These are phyloP conservation scores for Volvariella volvacea DNA, from an alignment of 1,284 basidiomycete species.

Conservation along the genomic window DNA sequence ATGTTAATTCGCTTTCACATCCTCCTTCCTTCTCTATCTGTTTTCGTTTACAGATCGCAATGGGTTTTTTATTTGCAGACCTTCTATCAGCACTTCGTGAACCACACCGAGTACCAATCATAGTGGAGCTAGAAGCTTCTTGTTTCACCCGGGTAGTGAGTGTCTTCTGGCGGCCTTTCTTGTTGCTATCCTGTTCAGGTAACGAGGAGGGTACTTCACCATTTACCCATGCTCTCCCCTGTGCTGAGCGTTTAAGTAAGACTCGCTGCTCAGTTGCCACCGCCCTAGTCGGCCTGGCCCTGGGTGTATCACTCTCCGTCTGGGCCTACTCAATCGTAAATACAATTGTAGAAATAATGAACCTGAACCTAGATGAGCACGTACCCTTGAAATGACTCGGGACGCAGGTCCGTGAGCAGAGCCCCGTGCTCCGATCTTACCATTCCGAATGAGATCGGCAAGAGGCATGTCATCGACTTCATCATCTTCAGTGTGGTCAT, in stretches of 20 bases:
- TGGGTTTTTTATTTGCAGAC: neutral
- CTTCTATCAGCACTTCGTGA: neutral
- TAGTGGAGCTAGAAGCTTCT: too few relatives aligned
- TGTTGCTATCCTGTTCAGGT: slow-evolving; percentile 26
- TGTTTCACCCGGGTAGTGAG: too few relatives aligned
- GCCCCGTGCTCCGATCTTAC: slow-evolving; percentile 10
- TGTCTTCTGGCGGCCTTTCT: too few relatives aligned
- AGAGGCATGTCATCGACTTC: slow-evolving; percentile 42
- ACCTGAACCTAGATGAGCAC: slow-evolving; percentile 12
- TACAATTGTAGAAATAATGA: too few relatives aligned
- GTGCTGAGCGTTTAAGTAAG: slow-evolving; percentile 15
- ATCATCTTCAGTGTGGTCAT: slow-evolving; percentile 13
- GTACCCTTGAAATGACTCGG: slow-evolving; percentile 8
- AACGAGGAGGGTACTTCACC: slow-evolving; percentile 31
- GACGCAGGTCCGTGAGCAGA: neutral
- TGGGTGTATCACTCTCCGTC: too few relatives aligned
- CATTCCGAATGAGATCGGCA: slow-evolving; percentile 16
- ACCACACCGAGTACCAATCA: too few relatives aligned
- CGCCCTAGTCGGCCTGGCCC: too few relatives aligned
- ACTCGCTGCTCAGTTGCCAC: too few relatives aligned
- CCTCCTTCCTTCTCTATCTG: slow-evolving; percentile 1
- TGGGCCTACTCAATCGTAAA: too few relatives aligned
- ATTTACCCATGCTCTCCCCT: slow-evolving; percentile 19
- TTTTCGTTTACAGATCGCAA: slow-evolving; percentile 7
- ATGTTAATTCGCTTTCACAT: slow-evolving; percentile 1